These are phyloP conservation scores for Aulographum hederae DNA, from an alignment of 2,329 filamentous ascomycete species.

Conservation along the genomic window DNA sequence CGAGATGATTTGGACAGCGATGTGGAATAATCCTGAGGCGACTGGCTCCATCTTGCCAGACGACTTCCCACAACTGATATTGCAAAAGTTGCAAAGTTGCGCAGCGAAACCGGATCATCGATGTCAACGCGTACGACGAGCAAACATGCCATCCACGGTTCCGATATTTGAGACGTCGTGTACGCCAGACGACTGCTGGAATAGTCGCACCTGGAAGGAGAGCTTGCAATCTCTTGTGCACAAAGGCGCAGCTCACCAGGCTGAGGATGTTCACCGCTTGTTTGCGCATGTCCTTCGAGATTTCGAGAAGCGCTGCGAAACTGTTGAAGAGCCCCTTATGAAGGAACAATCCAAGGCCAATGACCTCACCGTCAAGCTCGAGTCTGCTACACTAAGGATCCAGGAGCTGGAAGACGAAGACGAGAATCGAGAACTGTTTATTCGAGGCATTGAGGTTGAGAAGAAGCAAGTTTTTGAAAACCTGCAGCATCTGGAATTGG, in stretches of 20 bases:
- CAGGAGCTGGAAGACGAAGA: constrained; percentile 18
- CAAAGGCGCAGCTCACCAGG: constrained; percentile 22
- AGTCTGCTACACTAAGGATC: constrained; percentile 8
- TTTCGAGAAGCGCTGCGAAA: constrained; percentile 36
- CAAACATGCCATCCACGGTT: too few species aligned
- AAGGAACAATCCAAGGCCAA: constrained; percentile 20
- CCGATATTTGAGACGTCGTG: too few species aligned
- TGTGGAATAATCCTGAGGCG: too few species aligned
- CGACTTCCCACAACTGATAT: too few species aligned
- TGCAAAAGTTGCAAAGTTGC: too few species aligned
- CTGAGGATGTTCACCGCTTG: constrained; percentile 27
- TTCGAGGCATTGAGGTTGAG: constrained; percentile 22
- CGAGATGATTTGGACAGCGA: too few species aligned
- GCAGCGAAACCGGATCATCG: too few species aligned
- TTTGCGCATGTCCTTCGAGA: constrained; percentile 36
- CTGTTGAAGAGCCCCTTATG: constrained; percentile 34
- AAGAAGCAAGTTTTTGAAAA: constrained; percentile 18
- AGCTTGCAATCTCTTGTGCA: too few species aligned
- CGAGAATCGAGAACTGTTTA: constrained; percentile 16
- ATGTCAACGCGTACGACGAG: too few species aligned
- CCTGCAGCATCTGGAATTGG: constrained; percentile 18
- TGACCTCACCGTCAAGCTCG: constrained; percentile 16
- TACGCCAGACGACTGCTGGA: too few species aligned
- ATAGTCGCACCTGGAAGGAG: too few species aligned
- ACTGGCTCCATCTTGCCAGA: too few species aligned